These are phyloP conservation scores for Boletus sensibilis DNA, from an alignment of 768 basidiomycete species.

Conservation along the genomic window DNA sequence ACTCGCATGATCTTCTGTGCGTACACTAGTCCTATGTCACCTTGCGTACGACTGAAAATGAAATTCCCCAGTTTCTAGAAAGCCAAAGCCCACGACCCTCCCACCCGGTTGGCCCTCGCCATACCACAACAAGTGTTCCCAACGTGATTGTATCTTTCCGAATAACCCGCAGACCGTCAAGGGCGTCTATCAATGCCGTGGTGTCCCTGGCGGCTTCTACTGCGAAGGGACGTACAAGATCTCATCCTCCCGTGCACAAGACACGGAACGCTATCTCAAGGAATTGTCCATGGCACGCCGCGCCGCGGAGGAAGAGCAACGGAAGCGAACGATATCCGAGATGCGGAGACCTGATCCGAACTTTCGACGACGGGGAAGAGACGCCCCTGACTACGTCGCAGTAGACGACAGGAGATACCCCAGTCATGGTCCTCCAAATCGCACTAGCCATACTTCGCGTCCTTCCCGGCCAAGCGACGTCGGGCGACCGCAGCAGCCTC, in stretches of 20 bases:
- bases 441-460: not conserved
- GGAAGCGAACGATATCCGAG: slow-evolving; percentile 29
- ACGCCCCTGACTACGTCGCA: slow-evolving; percentile 2
- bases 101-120: slow-evolving; percentile 37
- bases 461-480: slow-evolving; percentile 20
- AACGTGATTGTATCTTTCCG: slow-evolving; percentile 32
- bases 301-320: slow-evolving; percentile 30
- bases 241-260: slow-evolving; percentile 33
- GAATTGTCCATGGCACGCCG: slow-evolving; percentile 25
- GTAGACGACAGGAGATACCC: slow-evolving; percentile 5
- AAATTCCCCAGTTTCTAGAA: slow-evolving; percentile 27
- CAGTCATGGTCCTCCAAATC: slow-evolving; percentile 4
- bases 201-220: slow-evolving; percentile 35
- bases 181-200: slow-evolving; percentile 34
- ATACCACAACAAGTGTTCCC: slow-evolving; percentile 38
- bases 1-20: slow-evolving; percentile 30
- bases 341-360: slow-evolving; percentile 25
- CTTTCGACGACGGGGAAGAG: slow-evolving; percentile 17
- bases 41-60: not conserved
- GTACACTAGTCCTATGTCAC: slow-evolving; percentile 1
- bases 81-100: slow-evolving; percentile 27
- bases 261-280: slow-evolving; percentile 33
- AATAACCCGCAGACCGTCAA: slow-evolving; percentile 32
- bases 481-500: slow-evolving; percentile 15
- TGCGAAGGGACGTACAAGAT: slow-evolving; percentile 36